These are phyloP conservation scores for Fraxinus sp. DNA, from an alignment of 305 asterid genomes.

Conservation along the genomic window DNA sequence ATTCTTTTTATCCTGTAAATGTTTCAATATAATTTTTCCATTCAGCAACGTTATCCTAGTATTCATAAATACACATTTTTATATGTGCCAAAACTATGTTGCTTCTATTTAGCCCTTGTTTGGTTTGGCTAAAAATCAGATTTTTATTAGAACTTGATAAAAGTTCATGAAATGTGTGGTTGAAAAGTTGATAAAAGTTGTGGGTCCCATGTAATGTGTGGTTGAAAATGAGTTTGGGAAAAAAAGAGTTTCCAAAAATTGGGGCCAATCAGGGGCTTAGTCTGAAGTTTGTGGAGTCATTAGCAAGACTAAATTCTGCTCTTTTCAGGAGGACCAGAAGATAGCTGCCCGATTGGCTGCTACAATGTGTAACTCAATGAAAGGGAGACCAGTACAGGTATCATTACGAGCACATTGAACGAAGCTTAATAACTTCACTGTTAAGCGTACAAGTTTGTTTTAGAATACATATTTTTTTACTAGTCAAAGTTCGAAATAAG, in stretches of 20 bases:
- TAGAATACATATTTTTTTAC: background rate
- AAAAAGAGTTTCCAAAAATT: background rate
- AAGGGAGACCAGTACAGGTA: constrained; percentile 85
- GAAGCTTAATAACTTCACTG: background rate
- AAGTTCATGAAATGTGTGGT: background rate
- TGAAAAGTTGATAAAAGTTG: background rate
- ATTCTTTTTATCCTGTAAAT: background rate
- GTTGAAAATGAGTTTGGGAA: background rate
- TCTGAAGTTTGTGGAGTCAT: constrained; percentile 11
- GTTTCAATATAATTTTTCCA: background rate
- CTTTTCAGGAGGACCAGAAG: constrained; percentile 61
- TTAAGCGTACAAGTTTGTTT: background rate
- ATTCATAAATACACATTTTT: background rate
- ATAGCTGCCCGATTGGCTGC: constrained; percentile 55
- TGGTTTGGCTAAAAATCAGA: background rate
- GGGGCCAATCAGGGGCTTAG: background rate
- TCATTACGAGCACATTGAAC: background rate
- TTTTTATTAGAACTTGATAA: background rate
- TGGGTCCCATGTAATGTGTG: background rate
- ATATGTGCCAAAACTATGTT: background rate
- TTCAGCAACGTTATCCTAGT: background rate
- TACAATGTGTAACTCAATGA: constrained; percentile 68
- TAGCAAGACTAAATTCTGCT: constrained; percentile 8
- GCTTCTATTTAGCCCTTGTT: background rate
- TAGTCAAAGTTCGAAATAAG: background rate